Base-by-base conservation (phyloP, 2,329 filamentous ascomycete genomes). In the Calonectria hongkongensis region DNA sequence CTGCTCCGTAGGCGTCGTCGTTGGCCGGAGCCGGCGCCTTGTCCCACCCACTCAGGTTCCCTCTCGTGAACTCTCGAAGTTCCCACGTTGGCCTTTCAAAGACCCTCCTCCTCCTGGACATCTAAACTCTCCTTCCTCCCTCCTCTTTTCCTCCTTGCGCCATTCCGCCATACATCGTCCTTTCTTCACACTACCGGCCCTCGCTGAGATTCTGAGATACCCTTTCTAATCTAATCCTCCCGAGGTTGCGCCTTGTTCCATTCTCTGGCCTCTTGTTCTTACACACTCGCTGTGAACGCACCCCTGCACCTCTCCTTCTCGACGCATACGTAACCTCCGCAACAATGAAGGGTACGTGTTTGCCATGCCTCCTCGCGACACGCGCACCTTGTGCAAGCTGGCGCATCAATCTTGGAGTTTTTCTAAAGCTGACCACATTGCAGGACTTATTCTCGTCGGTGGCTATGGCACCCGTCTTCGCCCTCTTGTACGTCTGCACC, bases 401-500 rank as follows among this genome's bases (percentile, higher is more conserved):
- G 54, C 33, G 33, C 54, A 60, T 60, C 21, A 8, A 41, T n/a
- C 12, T 33, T 60, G 56, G 68, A 68, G 58, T 43, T 41, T 28
- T 4, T 9, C 21, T 21, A 21, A 7, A 13, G 63, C 79, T 81
- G 73, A 81, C 68, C 50, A 47, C 50, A 30, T n/a, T 16, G 74
- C 83, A 98, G 95, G 96, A 88, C 94, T 98, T 84, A 98, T 98
- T 93, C 96, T 98, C 84, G 97, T 98, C 87, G 97, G 97, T 88
- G 97, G 96, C 86, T 99, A 98, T 87, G 96, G 96, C 88, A 99
- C 96, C 86, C 96, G 96, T 87, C 94, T 99, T 83, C 94, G 96
- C 84, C 96, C 96, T 89, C 92, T 98, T 84, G 95, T 98, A 93
- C 84, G 93, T 81, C 45, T 73, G n/a, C 45, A 51, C 65, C 68